These are phyloP conservation scores for Calonectria crousiana DNA, from an alignment of 2,329 filamentous ascomycete genomes.

Conservation along the genomic window DNA sequence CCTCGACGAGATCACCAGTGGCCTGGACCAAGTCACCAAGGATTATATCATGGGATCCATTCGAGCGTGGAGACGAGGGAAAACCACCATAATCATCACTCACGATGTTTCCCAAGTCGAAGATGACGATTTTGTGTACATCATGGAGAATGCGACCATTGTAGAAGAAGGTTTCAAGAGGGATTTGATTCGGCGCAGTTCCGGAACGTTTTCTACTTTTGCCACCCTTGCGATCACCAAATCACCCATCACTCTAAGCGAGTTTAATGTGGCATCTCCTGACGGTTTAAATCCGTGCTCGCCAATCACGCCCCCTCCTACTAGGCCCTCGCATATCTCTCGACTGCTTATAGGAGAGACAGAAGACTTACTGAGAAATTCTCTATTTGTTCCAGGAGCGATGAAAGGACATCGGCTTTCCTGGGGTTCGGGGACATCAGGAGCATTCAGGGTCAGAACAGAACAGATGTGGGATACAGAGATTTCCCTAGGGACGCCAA, in stretches of 20 bases:
- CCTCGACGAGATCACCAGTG: constrained; percentile 90
- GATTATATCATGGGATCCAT: constrained; percentile 79
- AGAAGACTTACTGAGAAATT: constrained; percentile 31
- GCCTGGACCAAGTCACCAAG: constrained; percentile 81
- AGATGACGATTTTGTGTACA: constrained; percentile 80
- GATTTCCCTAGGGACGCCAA: constrained; percentile 9
- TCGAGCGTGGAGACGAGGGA: constrained; percentile 79
- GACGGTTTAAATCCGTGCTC: constrained; percentile 23
- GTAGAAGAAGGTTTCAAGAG: constrained; percentile 76
- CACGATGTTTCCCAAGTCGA: constrained; percentile 86
- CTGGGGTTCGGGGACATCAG: constrained; percentile 35
- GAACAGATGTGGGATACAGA: constrained; percentile 40
- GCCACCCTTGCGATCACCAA: constrained; percentile 34
- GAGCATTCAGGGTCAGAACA: constrained; percentile 33
- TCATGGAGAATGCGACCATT: constrained; percentile 78
- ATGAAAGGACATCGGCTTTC: constrained; percentile 34
- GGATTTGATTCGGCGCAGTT: constrained; percentile 60
- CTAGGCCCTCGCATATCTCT: constrained; percentile 31
- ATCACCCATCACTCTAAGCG: constrained; percentile 7
- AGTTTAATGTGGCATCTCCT: constrained; percentile 32
- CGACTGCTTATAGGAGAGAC: constrained; percentile 36
- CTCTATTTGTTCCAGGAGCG: constrained; percentile 20
- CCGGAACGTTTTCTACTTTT: constrained; percentile 62
- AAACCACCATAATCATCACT: constrained; percentile 93
- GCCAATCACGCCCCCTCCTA: constrained; percentile 9